Percentiles rank a stretch among this genome's conserved stretches.
phyloP scores from a whole-genome alignment of 345 rosid genomes.

The Gynandropsis gynandra region DNA sequence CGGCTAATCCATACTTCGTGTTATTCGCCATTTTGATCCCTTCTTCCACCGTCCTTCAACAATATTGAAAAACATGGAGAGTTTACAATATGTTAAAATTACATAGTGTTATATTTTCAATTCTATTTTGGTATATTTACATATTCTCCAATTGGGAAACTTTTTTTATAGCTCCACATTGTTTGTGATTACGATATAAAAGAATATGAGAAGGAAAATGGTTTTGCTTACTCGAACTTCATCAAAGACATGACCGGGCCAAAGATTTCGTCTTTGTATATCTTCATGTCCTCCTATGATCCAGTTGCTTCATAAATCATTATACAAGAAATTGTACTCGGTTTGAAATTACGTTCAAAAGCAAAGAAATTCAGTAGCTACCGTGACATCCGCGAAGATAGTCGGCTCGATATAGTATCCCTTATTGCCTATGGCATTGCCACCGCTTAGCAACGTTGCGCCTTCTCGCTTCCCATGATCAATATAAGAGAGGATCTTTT shows the following conservation, averaged over 20 bases:
- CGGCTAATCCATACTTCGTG: slow-evolving; percentile 71
- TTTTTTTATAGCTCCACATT: no score
- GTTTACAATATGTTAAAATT: no score
- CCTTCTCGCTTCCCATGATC: slow-evolving; percentile 70
- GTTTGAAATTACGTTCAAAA: no score
- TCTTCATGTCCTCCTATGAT: slow-evolving; percentile 57
- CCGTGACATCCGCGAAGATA: slow-evolving; percentile 57
- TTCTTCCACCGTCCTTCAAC: slow-evolving; percentile 58
- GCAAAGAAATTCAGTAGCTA: slow-evolving; percentile 16
- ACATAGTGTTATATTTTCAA: no score
- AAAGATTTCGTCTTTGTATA: slow-evolving; percentile 67
- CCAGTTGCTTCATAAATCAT: not conserved
- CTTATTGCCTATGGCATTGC: slow-evolving; percentile 40
- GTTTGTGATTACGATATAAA: not conserved
- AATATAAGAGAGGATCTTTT: slow-evolving; percentile 53
- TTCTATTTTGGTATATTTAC: no score
- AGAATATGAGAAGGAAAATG: not conserved
- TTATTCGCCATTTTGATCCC: slow-evolving; percentile 55
- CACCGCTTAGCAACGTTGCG: slow-evolving; percentile 60
- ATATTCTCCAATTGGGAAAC: no score
- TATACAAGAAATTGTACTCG: no score
- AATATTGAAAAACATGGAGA: no score
- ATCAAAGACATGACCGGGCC: slow-evolving; percentile 70
- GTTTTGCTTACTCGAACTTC: slow-evolving; percentile 58
- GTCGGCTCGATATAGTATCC: slow-evolving; percentile 70